A percentile compares a stretch with the other conserved stretches of the same genome.
These are phyloP conservation scores for Simplicillium aogashimaense DNA, from an alignment of 2,329 filamentous ascomycete genomes.

Conservation along the genomic window DNA sequence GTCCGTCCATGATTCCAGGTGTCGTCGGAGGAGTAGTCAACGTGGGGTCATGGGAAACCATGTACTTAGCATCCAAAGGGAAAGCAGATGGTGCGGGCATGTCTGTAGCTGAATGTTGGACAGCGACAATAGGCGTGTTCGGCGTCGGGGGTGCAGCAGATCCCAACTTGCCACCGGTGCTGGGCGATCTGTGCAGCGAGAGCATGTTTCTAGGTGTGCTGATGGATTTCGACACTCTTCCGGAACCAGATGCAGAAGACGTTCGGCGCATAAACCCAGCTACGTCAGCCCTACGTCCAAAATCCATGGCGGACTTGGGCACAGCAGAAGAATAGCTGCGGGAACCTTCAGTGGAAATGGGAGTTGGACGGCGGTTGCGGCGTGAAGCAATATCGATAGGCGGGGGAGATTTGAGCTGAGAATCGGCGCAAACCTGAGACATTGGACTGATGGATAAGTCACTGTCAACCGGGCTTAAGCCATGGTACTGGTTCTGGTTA, in stretches of 20 bases:
- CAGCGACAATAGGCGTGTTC: constrained; percentile 33
- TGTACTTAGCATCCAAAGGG: constrained; percentile 19
- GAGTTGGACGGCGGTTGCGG: constrained; percentile 33
- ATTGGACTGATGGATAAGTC: constrained; percentile 5
- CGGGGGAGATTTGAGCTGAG: constrained; percentile 37
- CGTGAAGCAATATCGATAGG: constrained; percentile 44
- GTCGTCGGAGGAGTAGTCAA: constrained; percentile 45
- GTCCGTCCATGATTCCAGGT: constrained; percentile 33
- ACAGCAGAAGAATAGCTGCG: constrained; percentile 31
- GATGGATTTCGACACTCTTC: constrained; percentile 20
- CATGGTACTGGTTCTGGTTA: constrained; percentile 1
- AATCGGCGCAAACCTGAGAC: constrained; percentile 5
- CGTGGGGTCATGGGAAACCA: constrained; percentile 28
- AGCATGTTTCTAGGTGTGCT: constrained; percentile 26
- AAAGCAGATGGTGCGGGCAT: constrained; percentile 23
- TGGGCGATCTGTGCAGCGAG: constrained; percentile 32
- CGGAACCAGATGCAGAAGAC: constrained; percentile 36
- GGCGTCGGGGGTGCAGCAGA: constrained; percentile 38
- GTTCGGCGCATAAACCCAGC: constrained; percentile 43
- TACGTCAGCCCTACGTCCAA: constrained; percentile 31
- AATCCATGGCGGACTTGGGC: constrained; percentile 39
- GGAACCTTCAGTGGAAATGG: constrained; percentile 34
- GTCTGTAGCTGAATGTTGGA: constrained; percentile 27
- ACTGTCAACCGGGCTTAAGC: not conserved
- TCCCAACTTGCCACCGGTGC: constrained; percentile 23